Evolutionary conservation across 129 eudicot genomes (phyloP).

Genomic region (Pulicaria dysenterica): DNA sequence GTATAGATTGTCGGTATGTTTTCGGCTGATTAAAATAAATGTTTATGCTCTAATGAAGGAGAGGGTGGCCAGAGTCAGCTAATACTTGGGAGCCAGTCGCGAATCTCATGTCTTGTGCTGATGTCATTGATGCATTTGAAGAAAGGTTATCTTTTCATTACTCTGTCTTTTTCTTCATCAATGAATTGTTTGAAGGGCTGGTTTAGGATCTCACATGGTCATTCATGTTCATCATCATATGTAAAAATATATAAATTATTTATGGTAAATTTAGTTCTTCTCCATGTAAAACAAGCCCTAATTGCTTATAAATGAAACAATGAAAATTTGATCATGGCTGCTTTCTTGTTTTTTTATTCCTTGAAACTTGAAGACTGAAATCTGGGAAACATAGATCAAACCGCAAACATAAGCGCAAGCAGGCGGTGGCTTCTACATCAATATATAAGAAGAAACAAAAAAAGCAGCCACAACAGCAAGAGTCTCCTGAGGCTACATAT

Average conservation of each 20-base stretch:
- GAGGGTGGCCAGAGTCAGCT: conserved; percentile 92
- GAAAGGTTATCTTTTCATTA: conserved; percentile 56
- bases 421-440: conserved; percentile 28
- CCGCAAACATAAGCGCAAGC: conserved; percentile 61
- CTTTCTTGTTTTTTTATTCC: conserved; percentile 5
- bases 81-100: conserved; percentile 95
- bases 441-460: conserved; percentile 59
- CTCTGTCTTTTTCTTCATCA: conserved; percentile 10
- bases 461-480: conserved; percentile 26
- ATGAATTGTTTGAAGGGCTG: conserved; percentile 5
- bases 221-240: not conserved
- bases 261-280: not conserved
- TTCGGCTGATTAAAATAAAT: conserved; percentile 22
- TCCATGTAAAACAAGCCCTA: not conserved
- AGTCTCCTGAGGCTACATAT: conserved; percentile 48
- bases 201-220: conserved; percentile 6
- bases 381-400: conserved; percentile 48
- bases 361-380: conserved; percentile 36
- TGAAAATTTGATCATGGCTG: not conserved
- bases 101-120: conserved; percentile 61
- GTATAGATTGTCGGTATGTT: no score
- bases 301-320: not conserved
- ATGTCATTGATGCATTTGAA: conserved; percentile 79
- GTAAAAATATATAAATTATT: no score
- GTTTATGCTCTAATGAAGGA: conserved; percentile 56